Evolutionary conservation across 805 yeast genomes (phyloP).

Genomic region (Zygotorulaspora danielsina): DNA sequence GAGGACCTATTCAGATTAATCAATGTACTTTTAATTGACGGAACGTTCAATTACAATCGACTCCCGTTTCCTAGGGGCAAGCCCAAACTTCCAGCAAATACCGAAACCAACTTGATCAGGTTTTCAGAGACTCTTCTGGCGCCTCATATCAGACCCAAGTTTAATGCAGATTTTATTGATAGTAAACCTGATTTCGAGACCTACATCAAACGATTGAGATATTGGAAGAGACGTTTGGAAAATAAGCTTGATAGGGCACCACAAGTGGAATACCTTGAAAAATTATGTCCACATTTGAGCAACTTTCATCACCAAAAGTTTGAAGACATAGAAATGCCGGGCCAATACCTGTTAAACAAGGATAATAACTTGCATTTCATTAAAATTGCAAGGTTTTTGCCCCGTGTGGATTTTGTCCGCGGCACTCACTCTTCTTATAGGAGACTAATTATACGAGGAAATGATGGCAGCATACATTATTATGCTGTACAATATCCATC

Average conservation of each 20-base stretch:
- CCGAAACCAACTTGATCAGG: slow-evolving; percentile 80
- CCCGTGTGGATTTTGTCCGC: slow-evolving; percentile 80
- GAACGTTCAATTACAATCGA: slow-evolving; percentile 83
- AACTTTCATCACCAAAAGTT: slow-evolving; percentile 98
- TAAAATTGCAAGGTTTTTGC: slow-evolving; percentile 88
- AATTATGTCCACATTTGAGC: slow-evolving; percentile 88
- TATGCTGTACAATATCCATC: slow-evolving; percentile 98
- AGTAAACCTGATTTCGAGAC: slow-evolving; percentile 85
- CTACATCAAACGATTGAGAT: slow-evolving; percentile 74
- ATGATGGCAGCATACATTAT: slow-evolving; percentile 85
- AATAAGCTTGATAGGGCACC: slow-evolving; percentile 86
- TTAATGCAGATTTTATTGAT: slow-evolving; percentile 84
- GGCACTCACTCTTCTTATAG: slow-evolving; percentile 89
- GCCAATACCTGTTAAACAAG: slow-evolving; percentile 85
- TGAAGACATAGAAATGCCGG: slow-evolving; percentile 96
- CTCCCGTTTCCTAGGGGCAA: slow-evolving; percentile 83
- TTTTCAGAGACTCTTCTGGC: slow-evolving; percentile 94
- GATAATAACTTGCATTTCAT: slow-evolving; percentile 88
- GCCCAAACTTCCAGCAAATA: slow-evolving; percentile 82
- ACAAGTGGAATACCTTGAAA: slow-evolving; percentile 74
- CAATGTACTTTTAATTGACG: slow-evolving; percentile 88
- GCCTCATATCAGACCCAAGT: slow-evolving; percentile 79
- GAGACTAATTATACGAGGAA: slow-evolving; percentile 83
- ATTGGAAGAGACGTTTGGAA: slow-evolving; percentile 91
- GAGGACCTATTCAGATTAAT: slow-evolving; percentile 94